Percentiles rank a stretch among this genome's conserved stretches.
Evolutionary conservation across 306 rosid genomes (phyloP).

Genomic region (Purshia tridentata): DNA sequence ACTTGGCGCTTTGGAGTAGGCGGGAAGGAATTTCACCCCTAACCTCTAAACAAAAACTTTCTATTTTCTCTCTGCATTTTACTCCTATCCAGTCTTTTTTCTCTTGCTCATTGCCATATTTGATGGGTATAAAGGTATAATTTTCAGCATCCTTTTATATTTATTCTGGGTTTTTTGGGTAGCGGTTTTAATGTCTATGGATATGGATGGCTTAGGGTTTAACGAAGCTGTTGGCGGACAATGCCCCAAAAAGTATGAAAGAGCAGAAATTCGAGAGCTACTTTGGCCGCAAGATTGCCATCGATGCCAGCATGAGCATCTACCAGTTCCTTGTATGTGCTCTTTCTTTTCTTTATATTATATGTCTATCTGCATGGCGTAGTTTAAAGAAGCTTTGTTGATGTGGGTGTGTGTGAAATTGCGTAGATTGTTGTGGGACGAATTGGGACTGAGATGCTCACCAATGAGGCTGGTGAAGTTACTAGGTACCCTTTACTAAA

Average conservation of each 20-base stretch:
- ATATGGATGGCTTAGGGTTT: conserved; percentile 65
- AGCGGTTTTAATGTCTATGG: conserved; percentile 7
- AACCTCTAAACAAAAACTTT: background rate
- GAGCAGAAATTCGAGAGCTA: conserved; percentile 92
- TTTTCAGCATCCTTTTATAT: background rate
- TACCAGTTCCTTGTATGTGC: conserved; percentile 85
- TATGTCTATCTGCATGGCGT: background rate
- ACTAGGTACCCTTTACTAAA: conserved; percentile 55
- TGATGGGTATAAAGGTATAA: conserved; percentile 82
- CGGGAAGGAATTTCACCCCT: conserved; percentile 21
- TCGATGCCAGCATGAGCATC: conserved; percentile 99
- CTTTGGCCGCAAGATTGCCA: conserved; percentile 91
- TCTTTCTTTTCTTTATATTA: background rate
- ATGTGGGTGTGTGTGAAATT: conserved; percentile 22
- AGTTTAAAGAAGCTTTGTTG: conserved; percentile 5
- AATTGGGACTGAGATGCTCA: conserved; percentile 87
- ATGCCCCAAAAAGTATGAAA: conserved; percentile 89
- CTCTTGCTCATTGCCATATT: background rate
- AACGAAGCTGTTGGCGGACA: conserved; percentile 95
- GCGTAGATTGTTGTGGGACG: conserved; percentile 96
- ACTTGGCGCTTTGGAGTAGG: background rate
- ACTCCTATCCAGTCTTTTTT: background rate
- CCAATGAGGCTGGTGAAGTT: conserved; percentile 99
- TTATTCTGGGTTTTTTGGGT: background rate
- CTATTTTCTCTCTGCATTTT: background rate